Base-by-base conservation (phyloP, 2,329 filamentous ascomycete genomes). In the Boeremia exigua region DNA sequence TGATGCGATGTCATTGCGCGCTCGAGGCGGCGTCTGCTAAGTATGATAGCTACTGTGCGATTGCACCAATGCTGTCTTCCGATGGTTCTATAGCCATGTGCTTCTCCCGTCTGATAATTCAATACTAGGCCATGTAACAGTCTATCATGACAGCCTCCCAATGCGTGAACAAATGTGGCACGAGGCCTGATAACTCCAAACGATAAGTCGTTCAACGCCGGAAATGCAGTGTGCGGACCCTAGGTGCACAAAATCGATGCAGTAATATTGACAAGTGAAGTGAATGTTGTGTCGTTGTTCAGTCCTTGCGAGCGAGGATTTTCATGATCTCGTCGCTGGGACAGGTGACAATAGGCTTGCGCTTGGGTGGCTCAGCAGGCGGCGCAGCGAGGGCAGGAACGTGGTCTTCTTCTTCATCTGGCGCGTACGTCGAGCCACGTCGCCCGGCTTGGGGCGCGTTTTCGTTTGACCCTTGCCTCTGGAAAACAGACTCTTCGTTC, bases 321-420 rank as follows among this genome's bases (percentile, higher is more conserved):
- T 65, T 64, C 37, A 64, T 64, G 28, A 68, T 67, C 32, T 65
- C 66, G 14, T 68, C 66, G 51, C 66, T 67, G n/a, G 64, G 66
- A 37, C 64, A 63, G 3, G 42, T 43, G 34, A 57, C 61, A 19
- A 66, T 53, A 4, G 58, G 46, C 39, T 66, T 68, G 17, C 60
- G 61, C 47, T 61, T 62, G 3, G 61, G 61, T 14, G 27, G 27
- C 37, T 43, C 37, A 17, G 60, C 56, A 14, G 40, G n/a, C 15
- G 62, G 56, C 14, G 61, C 49, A 32, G 53, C 58, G 42, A 52
- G 34, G 7, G 45, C 44, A 19, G 38, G 9, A 4, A 48, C 38
- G 7, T 11, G 19, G 15, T 49, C 45, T 8, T 53, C 39, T 12
- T 29, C 44, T 17, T 66, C 64, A 8, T 58, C 54, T n/a, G 64